Conservation (phyloP, 495 filamentous ascomycete species). For the Trichocladium antarcticum region DNA sequence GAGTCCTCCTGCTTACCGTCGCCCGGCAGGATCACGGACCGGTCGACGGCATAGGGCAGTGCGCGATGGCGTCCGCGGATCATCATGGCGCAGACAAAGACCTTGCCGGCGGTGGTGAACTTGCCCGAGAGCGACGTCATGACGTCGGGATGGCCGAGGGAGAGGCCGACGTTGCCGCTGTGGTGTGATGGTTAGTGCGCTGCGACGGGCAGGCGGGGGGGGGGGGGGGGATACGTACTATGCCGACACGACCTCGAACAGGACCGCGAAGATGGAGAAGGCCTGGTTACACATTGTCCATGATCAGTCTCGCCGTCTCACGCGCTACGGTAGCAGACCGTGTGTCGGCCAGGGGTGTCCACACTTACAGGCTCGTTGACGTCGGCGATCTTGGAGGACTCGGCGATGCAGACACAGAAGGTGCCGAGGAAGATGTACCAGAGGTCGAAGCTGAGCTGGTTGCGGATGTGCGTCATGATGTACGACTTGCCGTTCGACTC, state of each 20-base stretch:
- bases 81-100: constrained; percentile 86
- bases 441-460: constrained; percentile 68
- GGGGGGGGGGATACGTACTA: constrained; percentile 33
- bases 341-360: neutral
- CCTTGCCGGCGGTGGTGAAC: constrained; percentile 62
- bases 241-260: constrained; percentile 82
- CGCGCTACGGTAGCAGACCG: too few species aligned
- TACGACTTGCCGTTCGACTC: constrained; percentile 54
- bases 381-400: constrained; percentile 39
- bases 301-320: too few species aligned
- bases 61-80: constrained; percentile 87
- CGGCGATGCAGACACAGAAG: constrained; percentile 72
- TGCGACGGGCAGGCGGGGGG: neutral
- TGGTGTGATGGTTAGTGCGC: neutral
- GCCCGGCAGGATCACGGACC: constrained; percentile 69
- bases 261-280: constrained; percentile 64
- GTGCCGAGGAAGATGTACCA: constrained; percentile 73
- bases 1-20: too few species aligned
- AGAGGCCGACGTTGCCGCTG: constrained; percentile 70
- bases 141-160: constrained; percentile 59
- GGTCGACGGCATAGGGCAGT: constrained; percentile 75
- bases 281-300: neutral
- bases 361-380: constrained; percentile 3
- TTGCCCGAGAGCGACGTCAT: constrained; percentile 68
- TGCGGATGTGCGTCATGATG: constrained; percentile 69